phyloP scores from a whole-genome alignment of 2,329 filamentous ascomycete species.

The Beauveria brongniartii region DNA sequence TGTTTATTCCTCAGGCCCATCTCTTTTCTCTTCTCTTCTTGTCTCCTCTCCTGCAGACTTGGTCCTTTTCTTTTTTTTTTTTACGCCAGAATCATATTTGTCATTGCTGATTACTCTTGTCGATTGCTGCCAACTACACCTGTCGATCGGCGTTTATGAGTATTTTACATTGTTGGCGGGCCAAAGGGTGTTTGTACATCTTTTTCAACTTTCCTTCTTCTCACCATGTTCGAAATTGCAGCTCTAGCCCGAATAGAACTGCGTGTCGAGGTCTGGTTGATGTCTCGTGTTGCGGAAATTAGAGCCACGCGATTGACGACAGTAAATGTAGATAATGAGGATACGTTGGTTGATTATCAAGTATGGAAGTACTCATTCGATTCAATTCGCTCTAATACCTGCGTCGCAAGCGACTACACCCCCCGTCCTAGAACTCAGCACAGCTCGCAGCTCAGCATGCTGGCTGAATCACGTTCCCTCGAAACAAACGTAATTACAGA shows the following conservation, averaged over 20 bases:
- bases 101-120: neutral
- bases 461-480: neutral
- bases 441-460: neutral
- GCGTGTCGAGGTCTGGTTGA: neutral
- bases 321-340: neutral
- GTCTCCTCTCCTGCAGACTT: neutral
- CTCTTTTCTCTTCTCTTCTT: neutral
- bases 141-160: neutral
- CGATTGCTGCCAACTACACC: neutral
- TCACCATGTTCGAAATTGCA: neutral
- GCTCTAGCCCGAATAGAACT: neutral
- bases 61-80: neutral
- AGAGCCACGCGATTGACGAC: neutral
- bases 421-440: neutral
- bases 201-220: neutral
- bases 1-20: neutral
- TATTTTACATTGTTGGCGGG: neutral
- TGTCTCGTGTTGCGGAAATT: neutral
- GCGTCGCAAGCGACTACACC: too few species aligned
- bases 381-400: neutral
- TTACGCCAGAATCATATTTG: neutral
- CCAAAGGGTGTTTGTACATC: neutral
- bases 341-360: neutral
- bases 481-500: neutral
- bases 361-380: neutral